phyloP scores from a whole-genome alignment of 345 rosid genomes.

The Rhodomyrtus tomentosa region DNA sequence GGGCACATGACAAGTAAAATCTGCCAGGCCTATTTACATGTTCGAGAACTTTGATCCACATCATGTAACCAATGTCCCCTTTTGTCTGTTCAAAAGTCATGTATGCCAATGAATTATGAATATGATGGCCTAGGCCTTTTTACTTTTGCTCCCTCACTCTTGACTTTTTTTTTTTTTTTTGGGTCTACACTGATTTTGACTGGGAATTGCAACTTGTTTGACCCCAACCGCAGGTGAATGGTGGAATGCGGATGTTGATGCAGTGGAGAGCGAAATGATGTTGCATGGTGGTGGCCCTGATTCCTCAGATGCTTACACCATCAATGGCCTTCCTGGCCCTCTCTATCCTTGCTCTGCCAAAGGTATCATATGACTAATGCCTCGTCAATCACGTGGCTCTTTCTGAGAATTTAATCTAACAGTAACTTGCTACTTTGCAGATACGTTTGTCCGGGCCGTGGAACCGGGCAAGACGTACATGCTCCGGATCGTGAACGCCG shows the following conservation, averaged over 20 bases:
- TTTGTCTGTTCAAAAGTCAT: neutral
- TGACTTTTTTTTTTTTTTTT: neutral
- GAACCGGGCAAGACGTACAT: conserved; percentile 46
- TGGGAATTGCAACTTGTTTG: neutral
- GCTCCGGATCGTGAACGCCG: conserved; percentile 57
- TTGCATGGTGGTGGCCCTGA: conserved; percentile 30
- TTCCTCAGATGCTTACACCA: conserved; percentile 46
- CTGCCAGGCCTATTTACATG: neutral
- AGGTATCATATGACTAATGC: conserved; percentile 12
- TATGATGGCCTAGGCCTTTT: neutral
- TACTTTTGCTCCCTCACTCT: neutral
- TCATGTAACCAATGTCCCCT: neutral
- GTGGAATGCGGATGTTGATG: conserved; percentile 52
- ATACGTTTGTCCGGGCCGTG: conserved; percentile 32
- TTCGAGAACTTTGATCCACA: neutral
- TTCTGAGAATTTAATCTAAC: neutral
- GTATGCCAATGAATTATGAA: neutral
- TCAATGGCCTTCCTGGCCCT: conserved; percentile 66
- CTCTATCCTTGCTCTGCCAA: conserved; percentile 48
- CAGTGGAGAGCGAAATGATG: conserved; percentile 31
- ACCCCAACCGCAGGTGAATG: conserved; percentile 36
- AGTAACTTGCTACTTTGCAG: conserved; percentile 4
- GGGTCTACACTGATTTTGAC: neutral
- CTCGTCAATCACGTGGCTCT: neutral
- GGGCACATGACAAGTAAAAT: neutral